Evolutionary conservation across 2,329 filamentous ascomycete species (phyloP).

Genomic region (Sporothrix dimorphospora): DNA sequence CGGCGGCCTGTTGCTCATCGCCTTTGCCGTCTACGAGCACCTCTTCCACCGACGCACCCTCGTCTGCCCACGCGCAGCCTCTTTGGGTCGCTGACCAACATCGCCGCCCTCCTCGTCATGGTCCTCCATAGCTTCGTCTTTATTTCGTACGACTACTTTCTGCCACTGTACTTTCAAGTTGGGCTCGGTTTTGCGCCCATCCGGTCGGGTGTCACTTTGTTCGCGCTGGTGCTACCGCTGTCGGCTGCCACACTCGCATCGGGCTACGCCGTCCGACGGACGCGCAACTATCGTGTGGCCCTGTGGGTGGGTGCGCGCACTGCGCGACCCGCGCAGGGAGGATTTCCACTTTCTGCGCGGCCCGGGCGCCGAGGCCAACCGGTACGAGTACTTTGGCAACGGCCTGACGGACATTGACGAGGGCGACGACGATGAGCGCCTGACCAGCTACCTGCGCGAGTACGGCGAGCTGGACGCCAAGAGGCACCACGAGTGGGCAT

Average conservation of each 20-base stretch:
- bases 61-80: not conserved
- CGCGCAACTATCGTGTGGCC: not conserved
- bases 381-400: slow-evolving; percentile 33
- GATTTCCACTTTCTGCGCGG: slow-evolving; percentile 31
- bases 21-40: slow-evolving; percentile 1
- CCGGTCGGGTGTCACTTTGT: not conserved
- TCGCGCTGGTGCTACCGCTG: not conserved
- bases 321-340: slow-evolving; percentile 32
- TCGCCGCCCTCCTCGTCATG: not conserved
- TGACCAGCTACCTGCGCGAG: slow-evolving; percentile 25
- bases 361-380: slow-evolving; percentile 25
- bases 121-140: not conserved
- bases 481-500: slow-evolving; percentile 16
- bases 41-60: not conserved
- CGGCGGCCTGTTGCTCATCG: not conserved
- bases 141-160: not conserved
- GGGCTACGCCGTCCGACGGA: not conserved
- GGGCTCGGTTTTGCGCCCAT: not conserved
- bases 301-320: slow-evolving; percentile 8
- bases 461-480: slow-evolving; percentile 13
- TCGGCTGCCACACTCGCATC: not conserved
- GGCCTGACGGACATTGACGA: slow-evolving; percentile 26
- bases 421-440: slow-evolving; percentile 14
- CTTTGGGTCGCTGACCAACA: not conserved
- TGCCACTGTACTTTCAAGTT: slow-evolving; percentile 3